Base-by-base conservation (phyloP, 257 asterid genomes). In the Solanum chiquidenum region DNA sequence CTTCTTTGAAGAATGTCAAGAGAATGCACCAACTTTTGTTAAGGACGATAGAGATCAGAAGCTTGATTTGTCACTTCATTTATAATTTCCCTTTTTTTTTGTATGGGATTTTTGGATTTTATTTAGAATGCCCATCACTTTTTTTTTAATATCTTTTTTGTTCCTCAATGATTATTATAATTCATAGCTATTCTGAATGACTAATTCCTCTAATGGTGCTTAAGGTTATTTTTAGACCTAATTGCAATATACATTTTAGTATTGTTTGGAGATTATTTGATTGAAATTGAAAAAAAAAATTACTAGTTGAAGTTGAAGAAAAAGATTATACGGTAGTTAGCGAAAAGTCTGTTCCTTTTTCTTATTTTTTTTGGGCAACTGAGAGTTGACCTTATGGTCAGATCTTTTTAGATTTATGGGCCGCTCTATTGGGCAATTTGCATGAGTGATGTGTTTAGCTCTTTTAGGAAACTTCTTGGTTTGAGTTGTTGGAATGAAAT, bases 1-100 rank as follows among this genome's bases (percentile, higher is more conserved):
- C 21, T 62, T 82, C 25, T 89, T 40, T 58, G 92, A 86, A 86
- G 91, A 90, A 42, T 75, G 74, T 35, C 49, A 82, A 9, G 75
- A 86, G 27, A 71, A 76, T 16, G 25, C 42, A 35, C 80, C 21
- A 0, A 38, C 37, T 71, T 75, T 71, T 86, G 68, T 20, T 72
- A 33, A 72, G 46, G 49, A 72, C 16, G 86, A 85, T 23, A 91
- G 89, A 20, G 93, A 94, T 52, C 96, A 91, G 68, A 94, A 91
- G 87, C 94, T 95, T 84, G 98, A 95, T 89, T 90, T 95, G 94
- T 93, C 98, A 87, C 98, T 95, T 83, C 98, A 94, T 94, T 89
- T 95, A 92, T 95, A 93, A 91, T 29, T 44, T 76, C 4, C 42
- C 2, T 18, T 27, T 27, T 16, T 7, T 79, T 8, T 44, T 25